Evolutionary conservation across 768 basidiomycete genomes (phyloP), one percentile per base, ranked within the genome.

Genomic region (Clitopilus hobsonii): DNA sequence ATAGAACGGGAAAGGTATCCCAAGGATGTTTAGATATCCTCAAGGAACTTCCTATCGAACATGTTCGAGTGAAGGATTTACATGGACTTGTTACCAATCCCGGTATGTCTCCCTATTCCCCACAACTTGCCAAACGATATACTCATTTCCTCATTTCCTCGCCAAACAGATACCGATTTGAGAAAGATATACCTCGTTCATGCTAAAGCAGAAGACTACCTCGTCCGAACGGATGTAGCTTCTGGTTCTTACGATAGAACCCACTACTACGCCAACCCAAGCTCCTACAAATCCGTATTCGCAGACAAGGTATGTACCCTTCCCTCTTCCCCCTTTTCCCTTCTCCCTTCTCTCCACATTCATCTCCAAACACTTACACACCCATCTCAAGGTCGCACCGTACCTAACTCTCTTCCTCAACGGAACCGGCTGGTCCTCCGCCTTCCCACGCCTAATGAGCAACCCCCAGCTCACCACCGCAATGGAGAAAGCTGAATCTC

Each of bases 391-490:
- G 89, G 75, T 95, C 27, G 91, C 91, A 0, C 94, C 91, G 0
- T 92, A 91, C 67, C 75, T 93, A 3, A 91, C 90, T 0, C 79
- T 95, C 6, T 79, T 96, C 57, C 74, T 96, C 51, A 93, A 97
- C 62, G 94, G 92, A 13, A 81, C 86, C 0, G 93, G 92, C 26
- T 96, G 94, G 94, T 74, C 84, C 4, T 78, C 82, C 0, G 79
- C 75, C 0, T 95, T 82, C 70, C 94, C 94, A 20, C 81, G 90
- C 5, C 71, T 95, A 2, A 86, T 96, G 81, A 74, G 0, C 84
- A 89, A 58, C 73, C 94, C 6, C 65, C 70, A n/a, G n/a, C n/a
- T n/a, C n/a, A n/a, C n/a, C 0, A 65, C 67, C 1, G 79, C 84
- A 0, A 75, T 86, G 6, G 58, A 70, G 28, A 73, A 69, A 2